Evolutionary conservation across 768 basidiomycete species (phyloP).

Genomic region (Coprinellus micaceus): DNA sequence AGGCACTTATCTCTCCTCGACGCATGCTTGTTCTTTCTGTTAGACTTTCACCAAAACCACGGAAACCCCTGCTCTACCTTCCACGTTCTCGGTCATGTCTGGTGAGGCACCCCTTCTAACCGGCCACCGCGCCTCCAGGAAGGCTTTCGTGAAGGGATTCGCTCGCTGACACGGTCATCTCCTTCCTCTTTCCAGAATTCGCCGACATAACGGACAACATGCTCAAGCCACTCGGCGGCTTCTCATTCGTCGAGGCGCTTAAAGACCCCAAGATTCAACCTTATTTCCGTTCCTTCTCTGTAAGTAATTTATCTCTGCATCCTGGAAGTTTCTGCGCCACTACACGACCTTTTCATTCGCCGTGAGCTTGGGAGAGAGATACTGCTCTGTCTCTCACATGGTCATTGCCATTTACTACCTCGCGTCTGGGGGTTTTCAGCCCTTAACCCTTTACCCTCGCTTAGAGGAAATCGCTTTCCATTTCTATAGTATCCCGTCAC

Average conservation of each 20-base stretch:
- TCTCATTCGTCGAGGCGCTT: conserved; percentile 52
- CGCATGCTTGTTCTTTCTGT: conserved; percentile 2
- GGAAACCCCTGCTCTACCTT: conserved; percentile 60
- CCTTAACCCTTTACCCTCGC: no score
- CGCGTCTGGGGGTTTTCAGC: no score
- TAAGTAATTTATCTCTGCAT: conserved; percentile 31
- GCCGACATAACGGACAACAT: conserved; percentile 81
- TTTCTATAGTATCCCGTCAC: not conserved
- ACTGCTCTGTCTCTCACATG: no score
- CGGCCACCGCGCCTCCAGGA: conserved; percentile 1
- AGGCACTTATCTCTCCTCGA: no score
- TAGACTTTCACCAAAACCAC: conserved; percentile 82
- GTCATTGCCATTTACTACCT: no score
- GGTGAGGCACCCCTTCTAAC: conserved; percentile 32
- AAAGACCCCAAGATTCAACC: conserved; percentile 60
- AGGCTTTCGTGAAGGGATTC: no score
- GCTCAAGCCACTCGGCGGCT: conserved; percentile 52
- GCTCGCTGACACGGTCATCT: not conserved
- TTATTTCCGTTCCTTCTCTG: conserved; percentile 84
- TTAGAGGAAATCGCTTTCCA: no score
- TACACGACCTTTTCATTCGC: no score
- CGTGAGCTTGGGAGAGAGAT: no score
- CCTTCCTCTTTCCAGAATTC: conserved; percentile 49
- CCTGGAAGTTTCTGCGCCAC: not conserved
- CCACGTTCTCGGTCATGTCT: conserved; percentile 71